A percentile compares a stretch with the other conserved stretches of the same genome.
Conservation (phyloP, 2,329 filamentous ascomycete genomes). For the Madurella mycetomatis region DNA sequence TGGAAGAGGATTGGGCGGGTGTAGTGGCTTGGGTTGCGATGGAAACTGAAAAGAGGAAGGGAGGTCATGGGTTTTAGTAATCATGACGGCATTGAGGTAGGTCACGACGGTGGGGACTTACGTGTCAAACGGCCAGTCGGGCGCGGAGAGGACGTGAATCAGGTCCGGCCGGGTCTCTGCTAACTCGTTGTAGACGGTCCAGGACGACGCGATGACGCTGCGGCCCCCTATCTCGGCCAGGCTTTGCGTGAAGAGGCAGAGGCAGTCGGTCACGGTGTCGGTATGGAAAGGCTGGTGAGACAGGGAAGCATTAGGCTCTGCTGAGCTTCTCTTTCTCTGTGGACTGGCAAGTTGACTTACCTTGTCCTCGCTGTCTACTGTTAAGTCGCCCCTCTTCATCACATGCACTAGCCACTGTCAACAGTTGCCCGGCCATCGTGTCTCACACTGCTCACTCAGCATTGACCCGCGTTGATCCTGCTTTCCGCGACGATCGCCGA, state of each 20-base stretch:
- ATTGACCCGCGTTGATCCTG: constrained; percentile 21
- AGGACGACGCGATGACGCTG: constrained; percentile 54
- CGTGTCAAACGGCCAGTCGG: constrained; percentile 45
- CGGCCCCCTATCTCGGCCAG: constrained; percentile 52
- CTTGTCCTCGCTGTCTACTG: constrained; percentile 35
- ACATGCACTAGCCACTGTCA: not conserved
- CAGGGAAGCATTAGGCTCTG: constrained; percentile 48
- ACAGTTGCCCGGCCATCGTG: not conserved
- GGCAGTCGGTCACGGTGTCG: constrained; percentile 51
- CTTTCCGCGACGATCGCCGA: constrained; percentile 16
- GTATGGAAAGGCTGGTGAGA: constrained; percentile 63
- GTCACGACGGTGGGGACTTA: constrained; percentile 27
- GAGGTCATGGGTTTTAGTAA: not conserved
- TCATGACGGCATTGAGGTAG: too few relatives aligned
- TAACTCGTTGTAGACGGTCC: constrained; percentile 60
- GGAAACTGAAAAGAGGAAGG: not conserved
- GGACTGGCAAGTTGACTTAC: constrained; percentile 51
- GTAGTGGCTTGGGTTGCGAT: constrained; percentile 40
- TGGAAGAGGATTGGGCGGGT: constrained; percentile 55
- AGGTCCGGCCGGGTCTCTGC: constrained; percentile 55
- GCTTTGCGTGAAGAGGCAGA: constrained; percentile 53
- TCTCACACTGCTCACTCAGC: constrained; percentile 1
- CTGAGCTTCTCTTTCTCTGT: constrained; percentile 58
- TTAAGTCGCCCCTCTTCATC: not conserved
- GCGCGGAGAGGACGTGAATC: constrained; percentile 50